phyloP scores from a whole-genome alignment of 1,284 basidiomycete species.

The Malassezia nana region DNA sequence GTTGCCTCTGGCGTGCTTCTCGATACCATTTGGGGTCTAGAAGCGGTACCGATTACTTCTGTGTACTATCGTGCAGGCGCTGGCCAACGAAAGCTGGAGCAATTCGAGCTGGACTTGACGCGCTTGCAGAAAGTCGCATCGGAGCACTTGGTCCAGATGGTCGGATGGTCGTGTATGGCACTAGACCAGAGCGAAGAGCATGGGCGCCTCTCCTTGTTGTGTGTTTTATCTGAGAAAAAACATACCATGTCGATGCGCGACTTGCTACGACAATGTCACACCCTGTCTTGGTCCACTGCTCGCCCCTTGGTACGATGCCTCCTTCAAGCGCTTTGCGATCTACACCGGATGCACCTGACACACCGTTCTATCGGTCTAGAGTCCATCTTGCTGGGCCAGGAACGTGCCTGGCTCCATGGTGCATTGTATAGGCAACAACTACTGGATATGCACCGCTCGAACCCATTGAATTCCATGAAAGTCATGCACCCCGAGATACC shows the following conservation, averaged over 20 bases:
- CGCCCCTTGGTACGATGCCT: conserved; percentile 25
- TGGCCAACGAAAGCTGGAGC: conserved; percentile 40
- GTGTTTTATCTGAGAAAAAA: conserved; percentile 24
- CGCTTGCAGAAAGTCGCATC: conserved; percentile 27
- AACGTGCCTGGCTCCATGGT: conserved; percentile 19
- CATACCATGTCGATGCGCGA: conserved; percentile 20
- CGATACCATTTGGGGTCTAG: conserved; percentile 30
- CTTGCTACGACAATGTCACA: conserved; percentile 29
- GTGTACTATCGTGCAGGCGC: conserved; percentile 28
- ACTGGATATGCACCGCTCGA: conserved; percentile 35
- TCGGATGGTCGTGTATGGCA: conserved; percentile 16
- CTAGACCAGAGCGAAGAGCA: background rate
- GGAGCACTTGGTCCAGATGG: conserved; percentile 28
- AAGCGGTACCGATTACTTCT: conserved; percentile 32
- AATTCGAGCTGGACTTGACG: conserved; percentile 39
- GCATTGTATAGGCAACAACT: conserved; percentile 31
- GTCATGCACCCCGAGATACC: conserved; percentile 16
- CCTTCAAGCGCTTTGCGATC: conserved; percentile 31
- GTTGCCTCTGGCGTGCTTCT: conserved; percentile 14
- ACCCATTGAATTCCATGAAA: conserved; percentile 28
- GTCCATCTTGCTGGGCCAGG: conserved; percentile 21
- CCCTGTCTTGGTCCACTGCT: conserved; percentile 31
- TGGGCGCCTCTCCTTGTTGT: conserved; percentile 6
- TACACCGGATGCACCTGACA: conserved; percentile 35
- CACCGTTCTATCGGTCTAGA: conserved; percentile 31